A percentile compares a stretch with the other conserved stretches of the same genome.
These are phyloP conservation scores for Fonsecaea monophora DNA, from an alignment of 2,329 filamentous ascomycete genomes.

Conservation along the genomic window DNA sequence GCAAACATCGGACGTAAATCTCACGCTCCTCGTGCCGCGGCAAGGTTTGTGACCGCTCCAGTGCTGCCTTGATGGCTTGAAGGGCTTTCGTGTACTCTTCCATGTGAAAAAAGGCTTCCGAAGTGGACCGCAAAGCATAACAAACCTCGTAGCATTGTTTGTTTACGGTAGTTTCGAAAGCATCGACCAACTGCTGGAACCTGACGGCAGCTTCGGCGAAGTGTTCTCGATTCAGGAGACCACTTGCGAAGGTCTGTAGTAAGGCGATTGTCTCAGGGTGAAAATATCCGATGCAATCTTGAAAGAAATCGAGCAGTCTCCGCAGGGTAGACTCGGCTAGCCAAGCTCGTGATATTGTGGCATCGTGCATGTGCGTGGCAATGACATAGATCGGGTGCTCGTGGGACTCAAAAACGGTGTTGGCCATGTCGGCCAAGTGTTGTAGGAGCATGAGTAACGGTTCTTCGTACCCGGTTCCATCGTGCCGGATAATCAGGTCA, in stretches of 20 bases:
- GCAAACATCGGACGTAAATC: conserved; percentile 40
- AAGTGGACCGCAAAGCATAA: conserved; percentile 38
- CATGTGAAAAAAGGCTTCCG: conserved; percentile 40
- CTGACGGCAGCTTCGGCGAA: conserved; percentile 38
- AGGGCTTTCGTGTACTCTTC: conserved; percentile 35
- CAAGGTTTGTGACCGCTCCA: conserved; percentile 35
- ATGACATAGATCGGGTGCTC: conserved; percentile 38
- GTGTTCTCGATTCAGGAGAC: conserved; percentile 37
- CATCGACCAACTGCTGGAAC: conserved; percentile 40
- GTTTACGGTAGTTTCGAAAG: conserved; percentile 37
- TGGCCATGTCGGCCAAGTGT: conserved; percentile 37
- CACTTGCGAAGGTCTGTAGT: conserved; percentile 40
- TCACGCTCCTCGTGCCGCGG: conserved; percentile 38
- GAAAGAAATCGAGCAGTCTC: conserved; percentile 40
- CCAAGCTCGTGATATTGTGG: conserved; percentile 34
- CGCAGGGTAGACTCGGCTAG: conserved; percentile 37
- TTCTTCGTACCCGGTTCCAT: conserved; percentile 40
- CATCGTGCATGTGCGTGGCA: conserved; percentile 34
- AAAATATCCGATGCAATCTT: conserved; percentile 41
- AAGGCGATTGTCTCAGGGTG: conserved; percentile 40
- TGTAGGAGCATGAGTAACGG: conserved; percentile 38
- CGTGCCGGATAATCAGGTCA: conserved; percentile 40
- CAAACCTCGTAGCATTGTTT: conserved; percentile 39
- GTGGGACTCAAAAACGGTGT: conserved; percentile 35
- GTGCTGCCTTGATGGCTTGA: conserved; percentile 36